phyloP scores from a whole-genome alignment of 2,329 filamentous ascomycete genomes.

The Colletotrichum scovillei region DNA sequence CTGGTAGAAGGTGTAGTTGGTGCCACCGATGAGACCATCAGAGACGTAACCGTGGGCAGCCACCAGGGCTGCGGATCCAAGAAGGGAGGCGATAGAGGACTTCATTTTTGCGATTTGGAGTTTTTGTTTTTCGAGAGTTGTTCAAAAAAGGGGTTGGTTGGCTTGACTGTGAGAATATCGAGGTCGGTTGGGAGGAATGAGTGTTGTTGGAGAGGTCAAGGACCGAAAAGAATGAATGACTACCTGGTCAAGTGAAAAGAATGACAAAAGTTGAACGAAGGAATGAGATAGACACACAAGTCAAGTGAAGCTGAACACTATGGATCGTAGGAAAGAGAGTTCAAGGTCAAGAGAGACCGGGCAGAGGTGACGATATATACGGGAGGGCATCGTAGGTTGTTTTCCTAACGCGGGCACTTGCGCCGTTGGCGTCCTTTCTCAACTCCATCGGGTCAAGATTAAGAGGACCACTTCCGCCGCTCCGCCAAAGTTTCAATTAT shows the following conservation, averaged over 20 bases:
- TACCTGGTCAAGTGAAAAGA: conserved; percentile 36
- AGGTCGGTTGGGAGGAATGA: conserved; percentile 21
- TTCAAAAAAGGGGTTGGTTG: background rate
- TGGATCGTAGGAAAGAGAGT: conserved; percentile 11
- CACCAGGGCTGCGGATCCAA: conserved; percentile 52
- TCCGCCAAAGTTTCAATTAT: conserved; percentile 37
- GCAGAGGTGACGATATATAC: conserved; percentile 26
- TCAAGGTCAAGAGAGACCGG: background rate
- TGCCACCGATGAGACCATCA: conserved; percentile 54
- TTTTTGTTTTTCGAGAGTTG: background rate
- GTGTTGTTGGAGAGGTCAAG: conserved; percentile 28
- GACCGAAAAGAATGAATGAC: conserved; percentile 35
- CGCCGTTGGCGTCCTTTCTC: conserved; percentile 16
- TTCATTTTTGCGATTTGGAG: conserved; percentile 34
- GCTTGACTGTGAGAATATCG: conserved; percentile 33
- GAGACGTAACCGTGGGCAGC: conserved; percentile 62
- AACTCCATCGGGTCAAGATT: conserved; percentile 28
- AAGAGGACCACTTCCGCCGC: conserved; percentile 29
- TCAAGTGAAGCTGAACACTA: conserved; percentile 36
- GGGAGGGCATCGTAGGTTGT: conserved; percentile 9
- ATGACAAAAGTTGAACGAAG: conserved; percentile 33
- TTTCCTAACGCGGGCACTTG: conserved; percentile 21
- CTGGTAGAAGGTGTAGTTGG: conserved; percentile 46
- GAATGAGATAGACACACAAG: conserved; percentile 36
- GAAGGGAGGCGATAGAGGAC: conserved; percentile 37